These are phyloP conservation scores for Plantago major DNA, from an alignment of 257 asterid genomes.

Conservation along the genomic window DNA sequence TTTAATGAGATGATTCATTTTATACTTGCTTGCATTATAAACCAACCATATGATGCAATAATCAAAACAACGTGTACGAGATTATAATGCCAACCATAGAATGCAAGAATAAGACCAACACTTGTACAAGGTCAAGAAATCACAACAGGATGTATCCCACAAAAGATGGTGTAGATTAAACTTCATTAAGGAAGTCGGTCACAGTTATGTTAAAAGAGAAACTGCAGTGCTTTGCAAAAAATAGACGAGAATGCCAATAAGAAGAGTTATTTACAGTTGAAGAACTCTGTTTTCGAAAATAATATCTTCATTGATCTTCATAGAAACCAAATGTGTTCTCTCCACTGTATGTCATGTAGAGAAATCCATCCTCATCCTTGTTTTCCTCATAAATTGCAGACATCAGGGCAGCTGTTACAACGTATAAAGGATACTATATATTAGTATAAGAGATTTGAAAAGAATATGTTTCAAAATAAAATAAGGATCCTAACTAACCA, in stretches of 20 bases:
- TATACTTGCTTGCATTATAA: not conserved
- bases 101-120: too few species aligned
- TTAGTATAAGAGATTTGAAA: not conserved
- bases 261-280: constrained; percentile 22
- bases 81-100: too few species aligned
- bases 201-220: not conserved
- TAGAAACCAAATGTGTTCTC: constrained; percentile 67
- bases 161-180: not conserved
- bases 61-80: too few species aligned
- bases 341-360: constrained; percentile 80
- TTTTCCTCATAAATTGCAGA: constrained; percentile 68
- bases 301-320: constrained; percentile 17
- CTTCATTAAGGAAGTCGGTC: not conserved
- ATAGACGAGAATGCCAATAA: not conserved
- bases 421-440: not conserved
- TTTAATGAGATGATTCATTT: not conserved
- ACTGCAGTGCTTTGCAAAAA: not conserved
- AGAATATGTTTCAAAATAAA: not conserved
- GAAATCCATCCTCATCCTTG: constrained; percentile 85
- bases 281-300: constrained; percentile 14
- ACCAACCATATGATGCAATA: too few species aligned
- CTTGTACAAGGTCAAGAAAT: constrained; percentile 12
- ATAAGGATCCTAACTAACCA: constrained; percentile 37
- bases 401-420: constrained; percentile 52
- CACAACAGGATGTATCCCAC: not conserved